Evolutionary conservation across 139 green algal species (phyloP).

Genomic region (Eudorina sp.): DNA sequence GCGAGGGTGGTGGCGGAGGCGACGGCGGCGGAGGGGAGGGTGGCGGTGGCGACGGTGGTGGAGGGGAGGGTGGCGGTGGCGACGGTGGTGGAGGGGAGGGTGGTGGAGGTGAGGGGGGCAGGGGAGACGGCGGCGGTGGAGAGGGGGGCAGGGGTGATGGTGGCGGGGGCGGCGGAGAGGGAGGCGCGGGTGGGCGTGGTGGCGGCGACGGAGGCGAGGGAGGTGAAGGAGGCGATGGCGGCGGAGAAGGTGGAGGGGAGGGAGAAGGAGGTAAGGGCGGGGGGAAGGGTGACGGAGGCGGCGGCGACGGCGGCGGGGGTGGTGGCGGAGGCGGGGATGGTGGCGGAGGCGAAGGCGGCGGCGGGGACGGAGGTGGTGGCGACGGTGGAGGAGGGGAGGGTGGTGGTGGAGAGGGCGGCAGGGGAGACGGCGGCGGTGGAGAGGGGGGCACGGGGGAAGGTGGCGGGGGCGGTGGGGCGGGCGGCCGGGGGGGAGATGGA

Average conservation of each 20-base stretch:
- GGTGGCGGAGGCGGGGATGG: not conserved
- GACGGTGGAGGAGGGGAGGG: not conserved
- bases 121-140: not conserved
- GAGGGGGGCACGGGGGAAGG: not conserved
- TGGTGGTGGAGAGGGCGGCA: not conserved
- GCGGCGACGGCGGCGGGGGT: not conserved
- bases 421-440: not conserved
- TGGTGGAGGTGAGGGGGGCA: not conserved
- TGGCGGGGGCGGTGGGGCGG: not conserved
- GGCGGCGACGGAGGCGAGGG: not conserved
- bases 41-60: no score
- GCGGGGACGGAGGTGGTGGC: not conserved
- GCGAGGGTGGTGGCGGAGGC: no score
- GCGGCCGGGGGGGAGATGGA: not conserved
- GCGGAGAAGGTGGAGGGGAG: no score
- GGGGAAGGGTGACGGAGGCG: no score
- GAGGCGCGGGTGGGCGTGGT: not conserved
- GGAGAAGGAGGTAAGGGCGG: no score
- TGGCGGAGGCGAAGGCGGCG: not conserved
- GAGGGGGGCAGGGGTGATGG: not conserved
- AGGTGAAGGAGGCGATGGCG: not conserved
- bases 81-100: no score
- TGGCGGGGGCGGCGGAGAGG: not conserved
- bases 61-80: no score
- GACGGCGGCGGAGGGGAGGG: no score